phyloP scores from a whole-genome alignment of 2,329 filamentous ascomycete genomes.

The Curvularia verruculosa region DNA sequence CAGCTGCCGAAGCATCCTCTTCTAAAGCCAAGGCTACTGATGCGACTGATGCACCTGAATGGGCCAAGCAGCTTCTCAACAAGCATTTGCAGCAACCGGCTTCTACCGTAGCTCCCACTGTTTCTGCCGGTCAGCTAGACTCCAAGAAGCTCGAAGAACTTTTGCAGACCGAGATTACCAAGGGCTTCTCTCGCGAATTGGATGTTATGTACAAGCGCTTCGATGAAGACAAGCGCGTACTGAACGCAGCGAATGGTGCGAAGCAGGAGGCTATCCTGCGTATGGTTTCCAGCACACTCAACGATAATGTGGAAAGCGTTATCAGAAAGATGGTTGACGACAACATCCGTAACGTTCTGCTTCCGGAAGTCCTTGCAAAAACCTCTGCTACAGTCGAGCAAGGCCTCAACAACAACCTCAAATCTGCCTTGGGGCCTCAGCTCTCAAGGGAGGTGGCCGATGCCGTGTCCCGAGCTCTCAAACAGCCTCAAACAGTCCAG shows the following conservation, averaged over 20 bases:
- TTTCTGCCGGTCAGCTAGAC: slow-evolving; percentile 43
- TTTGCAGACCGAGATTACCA: slow-evolving; percentile 57
- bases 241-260: slow-evolving; percentile 67
- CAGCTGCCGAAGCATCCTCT: slow-evolving; percentile 18
- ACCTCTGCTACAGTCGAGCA: slow-evolving; percentile 72
- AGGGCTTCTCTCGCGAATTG: slow-evolving; percentile 55
- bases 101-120: slow-evolving; percentile 21
- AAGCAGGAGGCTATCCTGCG: slow-evolving; percentile 73
- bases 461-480: slow-evolving; percentile 70
- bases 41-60: slow-evolving; percentile 41
- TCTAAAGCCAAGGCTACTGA: slow-evolving; percentile 24
- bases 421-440: slow-evolving; percentile 67
- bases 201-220: slow-evolving; percentile 64
- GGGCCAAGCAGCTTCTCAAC: slow-evolving; percentile 45
- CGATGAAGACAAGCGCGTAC: slow-evolving; percentile 71
- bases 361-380: slow-evolving; percentile 74
- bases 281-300: slow-evolving; percentile 70
- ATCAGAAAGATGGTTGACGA: slow-evolving; percentile 76
- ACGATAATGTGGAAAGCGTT: slow-evolving; percentile 75
- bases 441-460: slow-evolving; percentile 77
- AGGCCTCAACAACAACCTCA: slow-evolving; percentile 72
- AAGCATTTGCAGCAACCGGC: slow-evolving; percentile 37
- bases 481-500: slow-evolving; percentile 75
- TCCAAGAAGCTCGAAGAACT: slow-evolving; percentile 61
- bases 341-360: slow-evolving; percentile 75